Conservation (phyloP, 352 stramenopile genomes). For the Phytopythium litorale region DNA sequence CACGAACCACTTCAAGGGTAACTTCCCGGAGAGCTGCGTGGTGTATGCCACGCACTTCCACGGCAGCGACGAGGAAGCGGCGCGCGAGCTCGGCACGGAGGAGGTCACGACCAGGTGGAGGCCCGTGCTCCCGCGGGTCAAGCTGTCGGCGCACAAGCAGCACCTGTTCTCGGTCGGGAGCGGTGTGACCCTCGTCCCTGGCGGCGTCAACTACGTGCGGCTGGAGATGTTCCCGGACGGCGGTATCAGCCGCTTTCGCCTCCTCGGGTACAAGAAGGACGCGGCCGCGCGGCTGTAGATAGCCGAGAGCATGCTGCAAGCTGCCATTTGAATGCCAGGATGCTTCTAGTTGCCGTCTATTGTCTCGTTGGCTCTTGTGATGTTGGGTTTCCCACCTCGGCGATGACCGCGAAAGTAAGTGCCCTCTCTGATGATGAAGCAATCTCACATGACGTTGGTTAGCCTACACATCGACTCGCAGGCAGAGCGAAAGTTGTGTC, state of each 20-base stretch:
- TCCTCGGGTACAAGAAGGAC: slow-evolving; percentile 74
- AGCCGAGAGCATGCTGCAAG: neutral
- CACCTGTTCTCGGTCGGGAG: slow-evolving; percentile 76
- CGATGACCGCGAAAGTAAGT: neutral
- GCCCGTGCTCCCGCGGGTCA: slow-evolving; percentile 80
- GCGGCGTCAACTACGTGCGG: slow-evolving; percentile 89
- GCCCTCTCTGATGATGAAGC: neutral
- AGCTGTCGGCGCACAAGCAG: slow-evolving; percentile 83
- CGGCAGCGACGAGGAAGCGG: slow-evolving; percentile 16
- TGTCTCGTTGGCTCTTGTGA: neutral
- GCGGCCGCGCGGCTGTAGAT: slow-evolving; percentile 25
- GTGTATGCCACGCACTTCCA: slow-evolving; percentile 71
- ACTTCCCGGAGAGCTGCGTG: slow-evolving; percentile 91
- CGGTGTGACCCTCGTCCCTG: slow-evolving; percentile 49
- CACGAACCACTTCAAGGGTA: slow-evolving; percentile 95
- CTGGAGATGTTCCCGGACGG: slow-evolving; percentile 94
- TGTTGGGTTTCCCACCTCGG: neutral
- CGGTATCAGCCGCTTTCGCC: slow-evolving; percentile 87
- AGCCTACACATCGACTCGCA: neutral
- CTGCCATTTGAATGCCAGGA: neutral
- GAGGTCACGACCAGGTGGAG: slow-evolving; percentile 69
- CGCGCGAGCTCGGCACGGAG: slow-evolving; percentile 3
- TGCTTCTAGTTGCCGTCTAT: neutral
- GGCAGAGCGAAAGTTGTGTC: neutral
- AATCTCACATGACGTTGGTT: neutral